Percentiles rank a stretch among this genome's conserved stretches.
These are phyloP conservation scores for Pythium folliculosum DNA, from an alignment of 352 stramenopile genomes.

Conservation along the genomic window DNA sequence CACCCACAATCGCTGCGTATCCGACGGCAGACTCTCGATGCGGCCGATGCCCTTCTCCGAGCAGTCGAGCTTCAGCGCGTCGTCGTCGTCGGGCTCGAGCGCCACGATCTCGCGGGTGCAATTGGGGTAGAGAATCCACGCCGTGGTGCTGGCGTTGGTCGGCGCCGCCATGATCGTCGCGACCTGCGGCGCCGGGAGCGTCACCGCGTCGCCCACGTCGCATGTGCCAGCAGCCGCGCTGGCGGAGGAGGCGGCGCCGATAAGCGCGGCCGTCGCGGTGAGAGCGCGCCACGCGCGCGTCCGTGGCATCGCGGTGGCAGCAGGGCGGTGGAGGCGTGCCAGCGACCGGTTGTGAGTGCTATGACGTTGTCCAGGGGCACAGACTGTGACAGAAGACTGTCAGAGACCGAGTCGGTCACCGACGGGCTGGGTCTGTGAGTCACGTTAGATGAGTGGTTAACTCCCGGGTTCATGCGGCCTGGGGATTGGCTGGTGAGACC, in stretches of 20 bases:
- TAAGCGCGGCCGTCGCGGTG: no score
- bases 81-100: neutral
- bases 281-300: no score
- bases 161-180: constrained; percentile 30
- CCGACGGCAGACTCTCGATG: constrained; percentile 20
- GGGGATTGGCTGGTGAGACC: neutral
- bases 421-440: neutral
- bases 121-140: constrained; percentile 29
- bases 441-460: neutral
- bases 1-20: constrained; percentile 12
- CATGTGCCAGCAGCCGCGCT: neutral
- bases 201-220: neutral
- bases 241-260: no score
- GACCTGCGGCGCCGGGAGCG: constrained; percentile 1
- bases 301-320: no score
- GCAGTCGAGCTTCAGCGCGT: constrained; percentile 1
- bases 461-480: neutral
- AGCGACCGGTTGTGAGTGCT: no score
- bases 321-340: no score
- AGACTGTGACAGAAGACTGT: no score
- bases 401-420: no score
- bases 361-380: no score
- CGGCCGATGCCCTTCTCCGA: constrained; percentile 5
- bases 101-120: constrained; percentile 14
- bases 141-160: constrained; percentile 19